A percentile compares a stretch with the other conserved stretches of the same genome.
Conservation (phyloP, 2,329 filamentous ascomycete species). For the Teratosphaeria nubilosa region DNA sequence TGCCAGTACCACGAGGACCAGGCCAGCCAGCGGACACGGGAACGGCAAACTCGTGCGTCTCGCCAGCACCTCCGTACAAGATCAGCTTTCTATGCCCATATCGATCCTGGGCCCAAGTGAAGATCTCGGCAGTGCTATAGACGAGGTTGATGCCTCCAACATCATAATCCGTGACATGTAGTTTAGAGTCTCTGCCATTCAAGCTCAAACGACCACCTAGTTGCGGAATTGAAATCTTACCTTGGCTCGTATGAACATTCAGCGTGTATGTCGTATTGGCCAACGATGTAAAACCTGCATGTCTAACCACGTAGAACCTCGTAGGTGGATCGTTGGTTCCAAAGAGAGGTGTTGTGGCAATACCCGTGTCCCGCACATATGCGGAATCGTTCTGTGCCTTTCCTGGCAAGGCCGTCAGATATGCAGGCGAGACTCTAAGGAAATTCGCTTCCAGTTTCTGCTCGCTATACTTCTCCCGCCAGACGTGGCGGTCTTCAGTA, state of each 20-base stretch:
- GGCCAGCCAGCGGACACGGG: constrained; percentile 26
- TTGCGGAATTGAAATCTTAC: constrained; percentile 49
- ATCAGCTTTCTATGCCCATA: constrained; percentile 47
- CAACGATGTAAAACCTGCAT: constrained; percentile 53
- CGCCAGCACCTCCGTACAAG: constrained; percentile 52
- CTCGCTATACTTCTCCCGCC: constrained; percentile 69
- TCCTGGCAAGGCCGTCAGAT: constrained; percentile 50
- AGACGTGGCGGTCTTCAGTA: constrained; percentile 56
- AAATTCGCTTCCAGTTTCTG: constrained; percentile 69
- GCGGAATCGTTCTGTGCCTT: constrained; percentile 41
- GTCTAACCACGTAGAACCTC: constrained; percentile 55
- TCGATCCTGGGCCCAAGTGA: constrained; percentile 53
- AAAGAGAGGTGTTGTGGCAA: constrained; percentile 53
- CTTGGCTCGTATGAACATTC: constrained; percentile 49
- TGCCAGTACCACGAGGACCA: constrained; percentile 25
- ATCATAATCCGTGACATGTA: constrained; percentile 58
- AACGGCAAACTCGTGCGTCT: constrained; percentile 54
- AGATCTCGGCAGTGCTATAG: constrained; percentile 61
- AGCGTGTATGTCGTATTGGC: constrained; percentile 53
- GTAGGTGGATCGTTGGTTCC: constrained; percentile 44
- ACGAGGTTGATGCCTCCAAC: constrained; percentile 49
- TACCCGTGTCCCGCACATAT: constrained; percentile 44
- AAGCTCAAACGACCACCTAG: constrained; percentile 48
- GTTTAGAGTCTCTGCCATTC: constrained; percentile 54
- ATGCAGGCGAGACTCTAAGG: constrained; percentile 59